Base-by-base conservation (phyloP, 345 rosid genomes). In the Brassica juncea region DNA sequence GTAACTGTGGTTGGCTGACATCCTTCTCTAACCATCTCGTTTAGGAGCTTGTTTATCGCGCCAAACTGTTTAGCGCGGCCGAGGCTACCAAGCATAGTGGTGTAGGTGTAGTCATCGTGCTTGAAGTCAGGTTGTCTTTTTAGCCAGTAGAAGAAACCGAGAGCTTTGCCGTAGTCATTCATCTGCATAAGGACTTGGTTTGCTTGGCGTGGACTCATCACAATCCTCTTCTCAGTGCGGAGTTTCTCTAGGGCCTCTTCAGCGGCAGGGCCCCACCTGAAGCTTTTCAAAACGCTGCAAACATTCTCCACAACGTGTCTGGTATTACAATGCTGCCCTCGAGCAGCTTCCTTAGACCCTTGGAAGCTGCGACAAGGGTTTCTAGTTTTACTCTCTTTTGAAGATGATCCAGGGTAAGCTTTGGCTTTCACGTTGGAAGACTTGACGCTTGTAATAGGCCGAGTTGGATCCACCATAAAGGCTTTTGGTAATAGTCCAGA, bases 31-130 rank as follows among this genome's bases (percentile, higher is more conserved):
- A 85, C 85, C 97, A 94, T 94, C 86, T 92, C 89, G 52, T 88
- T 88, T 42, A 92, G 91, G 75, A 94, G 86, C 75, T 83, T 88
- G 82, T 91, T 78, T 76, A 94, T 89, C 5, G 82, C 78, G 61
- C 82, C 87, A 70, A 94, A 94, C 80, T 91, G 93, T 86, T 78
- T 91, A 1, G 93, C 88, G 72, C 93, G 97, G 28, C 98, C 98
- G 64, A 94, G 94, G 75, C 89, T 88, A 70, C 97, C 98, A 27
- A 92, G 88, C 98, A 94, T 92, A 47, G 97, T 94, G 62, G 98
- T 94, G 81, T 91, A 94, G 70, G 98, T 94, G 78, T 94, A 94
- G 34, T 86, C 91, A 83, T 92, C 97, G 55, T 94, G 98, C 86
- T 89, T 89, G 85, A 87, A 94, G 31, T 91, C 84, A 66, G 92